Conservation (phyloP, 2,329 filamentous ascomycete genomes). For the Capronia epimyces region DNA sequence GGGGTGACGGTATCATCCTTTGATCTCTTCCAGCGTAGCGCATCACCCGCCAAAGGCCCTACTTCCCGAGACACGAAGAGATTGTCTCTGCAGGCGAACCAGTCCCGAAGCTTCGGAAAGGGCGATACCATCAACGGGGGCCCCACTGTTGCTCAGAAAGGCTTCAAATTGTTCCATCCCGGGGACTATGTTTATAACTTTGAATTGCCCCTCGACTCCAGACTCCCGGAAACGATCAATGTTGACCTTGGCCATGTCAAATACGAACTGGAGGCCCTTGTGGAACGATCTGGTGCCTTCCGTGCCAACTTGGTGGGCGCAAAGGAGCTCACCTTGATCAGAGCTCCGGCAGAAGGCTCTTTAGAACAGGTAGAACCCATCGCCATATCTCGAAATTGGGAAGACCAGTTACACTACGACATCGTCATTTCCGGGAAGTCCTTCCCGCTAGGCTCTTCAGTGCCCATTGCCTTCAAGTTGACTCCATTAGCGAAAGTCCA, state of each 20-base stretch:
- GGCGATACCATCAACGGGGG: slow-evolving; percentile 57
- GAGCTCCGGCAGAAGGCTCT: slow-evolving; percentile 79
- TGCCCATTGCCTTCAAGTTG: slow-evolving; percentile 90
- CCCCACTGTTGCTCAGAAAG: slow-evolving; percentile 63
- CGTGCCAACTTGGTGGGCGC: slow-evolving; percentile 77
- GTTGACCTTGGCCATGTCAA: slow-evolving; percentile 80
- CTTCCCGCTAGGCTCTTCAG: slow-evolving; percentile 78
- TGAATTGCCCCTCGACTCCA: slow-evolving; percentile 74
- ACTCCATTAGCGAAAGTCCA: slow-evolving; percentile 90
- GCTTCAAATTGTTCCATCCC: slow-evolving; percentile 78
- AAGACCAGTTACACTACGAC: slow-evolving; percentile 91
- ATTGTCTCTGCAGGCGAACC: slow-evolving; percentile 71
- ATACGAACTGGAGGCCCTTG: slow-evolving; percentile 77
- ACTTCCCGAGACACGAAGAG: slow-evolving; percentile 54
- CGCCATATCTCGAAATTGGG: slow-evolving; percentile 88
- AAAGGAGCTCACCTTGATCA: slow-evolving; percentile 77
- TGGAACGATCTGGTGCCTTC: slow-evolving; percentile 84
- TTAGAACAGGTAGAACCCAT: slow-evolving; percentile 89
- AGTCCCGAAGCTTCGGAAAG: slow-evolving; percentile 80
- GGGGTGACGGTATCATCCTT: slow-evolving; percentile 36
- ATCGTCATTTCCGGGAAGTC: slow-evolving; percentile 95
- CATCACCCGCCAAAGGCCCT: slow-evolving; percentile 39
- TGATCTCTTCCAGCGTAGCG: slow-evolving; percentile 41
- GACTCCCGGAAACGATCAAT: slow-evolving; percentile 75
- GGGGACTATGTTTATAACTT: slow-evolving; percentile 71